Evolutionary conservation across 164 flowering plant genomes (phyloP), one percentile per base, ranked within the genome.

Genomic region (Kingdonia uniflora): DNA sequence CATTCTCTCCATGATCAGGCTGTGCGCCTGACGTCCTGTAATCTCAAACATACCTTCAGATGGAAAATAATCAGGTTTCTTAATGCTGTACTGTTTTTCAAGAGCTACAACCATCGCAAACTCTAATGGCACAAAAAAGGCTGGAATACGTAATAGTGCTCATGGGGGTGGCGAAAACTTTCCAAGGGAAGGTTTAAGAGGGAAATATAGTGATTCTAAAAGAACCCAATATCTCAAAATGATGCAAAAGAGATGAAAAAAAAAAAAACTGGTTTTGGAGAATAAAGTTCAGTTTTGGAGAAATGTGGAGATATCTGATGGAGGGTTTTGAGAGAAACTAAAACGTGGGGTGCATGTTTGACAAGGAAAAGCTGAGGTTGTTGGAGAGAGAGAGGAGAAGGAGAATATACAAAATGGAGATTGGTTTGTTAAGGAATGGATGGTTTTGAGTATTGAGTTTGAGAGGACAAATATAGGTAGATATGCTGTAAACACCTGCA

Each of bases 81-180:
- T 62, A 39, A 64, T 56, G 56, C 63, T 64, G 2, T 24, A 41
- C n/a, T 63, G 63, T 43, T 46, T 70, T 21, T 61, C 60, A 8
- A 71, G 54, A 1, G 76, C 68, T 49, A 70, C 59, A 56, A 74
- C 82, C 88, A 79, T 81, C 6, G 16, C 54, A 17, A 59, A 56
- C 35, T 21, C 47, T 5, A n/a, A n/a, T n/a, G n/a, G n/a, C n/a
- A n/a, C n/a, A n/a, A n/a, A n/a, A n/a, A n/a, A n/a, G n/a, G n/a
- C n/a, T n/a, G n/a, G n/a, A n/a, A n/a, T n/a, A n/a, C n/a, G n/a
- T n/a, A n/a, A n/a, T n/a, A n/a, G n/a, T n/a, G n/a, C n/a, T n/a
- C n/a, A n/a, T n/a, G n/a, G n/a, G n/a, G n/a, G n/a, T n/a, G n/a
- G n/a, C n/a, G n/a, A n/a, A n/a, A n/a, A n/a, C n/a, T n/a, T n/a